phyloP scores from a whole-genome alignment of 306 rosid species.

The Acacia melanoxylon region DNA sequence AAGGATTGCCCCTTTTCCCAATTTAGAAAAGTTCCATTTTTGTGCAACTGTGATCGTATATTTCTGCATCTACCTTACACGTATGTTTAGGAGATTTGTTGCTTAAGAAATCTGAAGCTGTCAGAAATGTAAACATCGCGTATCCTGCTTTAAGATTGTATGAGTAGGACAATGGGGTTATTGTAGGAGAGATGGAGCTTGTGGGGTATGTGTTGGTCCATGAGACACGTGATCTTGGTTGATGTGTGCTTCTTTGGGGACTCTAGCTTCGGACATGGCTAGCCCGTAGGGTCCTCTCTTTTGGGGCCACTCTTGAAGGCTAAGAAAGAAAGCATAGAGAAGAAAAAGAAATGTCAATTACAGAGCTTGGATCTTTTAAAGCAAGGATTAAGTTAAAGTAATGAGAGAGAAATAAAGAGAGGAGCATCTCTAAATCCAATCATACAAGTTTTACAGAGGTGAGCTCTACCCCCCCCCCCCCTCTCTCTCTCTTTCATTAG shows the following conservation, averaged over 20 bases:
- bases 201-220: constrained; percentile 74
- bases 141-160: constrained; percentile 61
- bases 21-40: constrained; percentile 37
- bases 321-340: constrained; percentile 32
- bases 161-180: constrained; percentile 54
- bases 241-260: constrained; percentile 49
- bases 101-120: constrained; percentile 39
- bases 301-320: constrained; percentile 46
- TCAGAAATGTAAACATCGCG: constrained; percentile 50
- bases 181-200: constrained; percentile 40
- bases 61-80: constrained; percentile 46
- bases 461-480: background rate
- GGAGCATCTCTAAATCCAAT: background rate
- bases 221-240: constrained; percentile 68
- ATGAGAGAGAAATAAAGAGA: background rate
- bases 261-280: constrained; percentile 37
- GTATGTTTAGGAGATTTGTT: constrained; percentile 37
- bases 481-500: background rate
- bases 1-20: constrained; percentile 51
- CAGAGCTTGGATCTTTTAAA: background rate
- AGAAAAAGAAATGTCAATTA: constrained; percentile 24
- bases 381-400: background rate
- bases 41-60: constrained; percentile 24
- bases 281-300: constrained; percentile 49
- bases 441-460: background rate